Conservation (phyloP, 2,329 filamentous ascomycete species). For the Colletotrichum sojae region DNA sequence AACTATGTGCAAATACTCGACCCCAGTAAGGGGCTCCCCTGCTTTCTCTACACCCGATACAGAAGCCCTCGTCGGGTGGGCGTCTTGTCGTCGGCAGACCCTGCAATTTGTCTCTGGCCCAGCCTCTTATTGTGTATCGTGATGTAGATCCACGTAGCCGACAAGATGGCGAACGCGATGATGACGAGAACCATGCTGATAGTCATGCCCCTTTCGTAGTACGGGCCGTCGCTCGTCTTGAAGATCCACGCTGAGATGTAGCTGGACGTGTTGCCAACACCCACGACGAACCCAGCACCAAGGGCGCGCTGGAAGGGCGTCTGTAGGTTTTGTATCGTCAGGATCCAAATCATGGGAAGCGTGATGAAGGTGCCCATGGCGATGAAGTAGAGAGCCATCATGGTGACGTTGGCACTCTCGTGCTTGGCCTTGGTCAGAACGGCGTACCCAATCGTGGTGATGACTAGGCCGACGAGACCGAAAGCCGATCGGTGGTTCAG, state of each 20-base stretch:
- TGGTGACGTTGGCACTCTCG: conserved; percentile 26
- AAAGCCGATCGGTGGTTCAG: conserved; percentile 41
- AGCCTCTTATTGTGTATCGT: conserved; percentile 24
- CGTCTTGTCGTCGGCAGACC: not conserved
- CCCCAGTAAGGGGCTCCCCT: not conserved
- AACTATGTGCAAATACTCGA: not conserved
- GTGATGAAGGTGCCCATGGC: conserved; percentile 39
- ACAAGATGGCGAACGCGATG: conserved; percentile 22
- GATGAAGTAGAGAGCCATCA: conserved; percentile 43
- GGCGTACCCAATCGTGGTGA: conserved; percentile 39
- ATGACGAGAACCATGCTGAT: conserved; percentile 32
- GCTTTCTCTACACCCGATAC: not conserved
- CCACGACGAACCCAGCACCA: conserved; percentile 54
- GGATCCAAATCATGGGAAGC: conserved; percentile 41
- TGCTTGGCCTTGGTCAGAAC: conserved; percentile 13
- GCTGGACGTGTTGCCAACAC: conserved; percentile 52
- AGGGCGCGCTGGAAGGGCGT: conserved; percentile 44
- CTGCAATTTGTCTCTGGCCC: not conserved
- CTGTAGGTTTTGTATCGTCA: conserved; percentile 39
- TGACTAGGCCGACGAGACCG: conserved; percentile 34
- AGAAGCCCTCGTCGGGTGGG: not conserved
- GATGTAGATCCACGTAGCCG: conserved; percentile 36
- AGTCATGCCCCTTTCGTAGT: conserved; percentile 40
- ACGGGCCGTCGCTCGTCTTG: conserved; percentile 40
- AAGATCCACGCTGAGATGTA: conserved; percentile 44